phyloP scores from a whole-genome alignment of 345 rosid species.

The Syzygium aromaticum region DNA sequence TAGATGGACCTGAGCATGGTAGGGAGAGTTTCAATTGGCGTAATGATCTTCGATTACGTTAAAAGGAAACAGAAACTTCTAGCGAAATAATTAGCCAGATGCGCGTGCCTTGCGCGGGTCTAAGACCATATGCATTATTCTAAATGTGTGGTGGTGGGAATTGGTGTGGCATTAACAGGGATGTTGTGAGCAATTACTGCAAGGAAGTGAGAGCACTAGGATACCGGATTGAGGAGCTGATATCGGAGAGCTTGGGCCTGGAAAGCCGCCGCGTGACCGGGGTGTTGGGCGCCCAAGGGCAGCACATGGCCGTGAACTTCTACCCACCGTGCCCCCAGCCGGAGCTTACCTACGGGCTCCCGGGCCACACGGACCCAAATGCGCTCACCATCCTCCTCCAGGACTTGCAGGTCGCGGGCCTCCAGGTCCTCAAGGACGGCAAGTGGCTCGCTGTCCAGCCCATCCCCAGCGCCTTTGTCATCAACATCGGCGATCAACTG shows the following conservation, averaged over 20 bases:
- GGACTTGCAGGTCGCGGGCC: slow-evolving; percentile 66
- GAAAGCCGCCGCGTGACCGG: slow-evolving; percentile 41
- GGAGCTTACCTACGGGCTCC: slow-evolving; percentile 84
- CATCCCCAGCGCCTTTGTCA: slow-evolving; percentile 62
- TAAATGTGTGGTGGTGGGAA: not conserved
- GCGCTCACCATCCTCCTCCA: slow-evolving; percentile 81
- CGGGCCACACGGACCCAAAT: slow-evolving; percentile 89
- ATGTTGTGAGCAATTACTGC: slow-evolving; percentile 50
- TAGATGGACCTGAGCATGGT: not conserved
- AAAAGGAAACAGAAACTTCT: not conserved
- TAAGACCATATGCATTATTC: not conserved
- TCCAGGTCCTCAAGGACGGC: slow-evolving; percentile 71
- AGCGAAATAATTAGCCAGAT: not conserved
- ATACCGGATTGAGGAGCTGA: slow-evolving; percentile 48
- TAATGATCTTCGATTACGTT: not conserved
- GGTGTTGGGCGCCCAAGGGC: slow-evolving; percentile 77
- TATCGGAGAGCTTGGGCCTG: slow-evolving; percentile 83
- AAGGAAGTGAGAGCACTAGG: slow-evolving; percentile 56
- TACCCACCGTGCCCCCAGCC: slow-evolving; percentile 94
- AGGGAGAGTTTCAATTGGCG: not conserved
- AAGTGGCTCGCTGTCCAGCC: slow-evolving; percentile 84
- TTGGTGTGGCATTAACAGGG: slow-evolving; percentile 23
- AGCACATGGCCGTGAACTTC: slow-evolving; percentile 89
- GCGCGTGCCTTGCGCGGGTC: not conserved
- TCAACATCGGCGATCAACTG: slow-evolving; percentile 84